phyloP scores from a whole-genome alignment of 768 basidiomycete species.

The Xerocomus potaroensis region DNA sequence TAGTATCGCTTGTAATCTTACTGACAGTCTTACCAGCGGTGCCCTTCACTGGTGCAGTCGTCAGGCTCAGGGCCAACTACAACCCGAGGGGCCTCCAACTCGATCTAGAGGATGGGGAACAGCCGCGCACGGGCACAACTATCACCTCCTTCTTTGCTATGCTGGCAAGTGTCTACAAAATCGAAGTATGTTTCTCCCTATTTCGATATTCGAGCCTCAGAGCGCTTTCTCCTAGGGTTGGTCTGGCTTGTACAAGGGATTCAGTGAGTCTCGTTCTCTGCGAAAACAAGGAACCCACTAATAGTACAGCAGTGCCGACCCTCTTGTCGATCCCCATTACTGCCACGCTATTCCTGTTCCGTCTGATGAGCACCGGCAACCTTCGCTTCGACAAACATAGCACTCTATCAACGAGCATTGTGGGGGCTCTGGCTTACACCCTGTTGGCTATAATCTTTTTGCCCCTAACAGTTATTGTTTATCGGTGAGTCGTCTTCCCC shows the following conservation, averaged over 20 bases:
- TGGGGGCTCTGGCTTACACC: not conserved
- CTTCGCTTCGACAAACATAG: slow-evolving; percentile 45
- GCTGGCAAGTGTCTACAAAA: slow-evolving; percentile 61
- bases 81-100: slow-evolving; percentile 80
- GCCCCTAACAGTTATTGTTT: slow-evolving; percentile 37
- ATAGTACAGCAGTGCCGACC: slow-evolving; percentile 40
- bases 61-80: slow-evolving; percentile 80
- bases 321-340: slow-evolving; percentile 39
- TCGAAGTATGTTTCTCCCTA: slow-evolving; percentile 51
- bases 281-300: slow-evolving; percentile 36
- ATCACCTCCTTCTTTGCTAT: slow-evolving; percentile 75
- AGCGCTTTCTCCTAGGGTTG: slow-evolving; percentile 43
- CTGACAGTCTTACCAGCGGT: slow-evolving; percentile 47
- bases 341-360: slow-evolving; percentile 30
- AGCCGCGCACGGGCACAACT: slow-evolving; percentile 74
- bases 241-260: slow-evolving; percentile 71
- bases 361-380: slow-evolving; percentile 48
- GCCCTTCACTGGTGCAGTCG: slow-evolving; percentile 62
- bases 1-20: slow-evolving; percentile 45
- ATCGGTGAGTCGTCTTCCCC: slow-evolving; percentile 15
- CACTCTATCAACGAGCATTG: slow-evolving; percentile 54
- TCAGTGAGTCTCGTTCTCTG: slow-evolving; percentile 36
- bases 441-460: not conserved
- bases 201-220: not conserved
- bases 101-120: slow-evolving; percentile 70